Evolutionary conservation across 441 rosid species (phyloP), one percentile per base, ranked within the genome.

Genomic region (Euphorbia celastroides): DNA sequence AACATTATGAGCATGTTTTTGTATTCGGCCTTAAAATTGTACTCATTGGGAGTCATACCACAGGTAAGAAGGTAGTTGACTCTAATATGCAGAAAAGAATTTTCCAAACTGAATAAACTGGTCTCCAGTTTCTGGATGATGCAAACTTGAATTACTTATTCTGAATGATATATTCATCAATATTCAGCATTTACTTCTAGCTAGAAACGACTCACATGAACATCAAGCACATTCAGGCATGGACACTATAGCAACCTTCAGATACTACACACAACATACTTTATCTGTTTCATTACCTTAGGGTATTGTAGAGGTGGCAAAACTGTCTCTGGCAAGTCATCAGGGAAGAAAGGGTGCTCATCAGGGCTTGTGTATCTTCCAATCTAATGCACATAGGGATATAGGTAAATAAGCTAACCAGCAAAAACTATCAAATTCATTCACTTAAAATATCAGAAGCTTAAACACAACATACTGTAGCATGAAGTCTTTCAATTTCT

Each of bases 331-430:
- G 96, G 96, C 59, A 92, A 62, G 70, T 81, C 81, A 54, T 83
- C 78, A 2, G 88, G 90, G 85, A 86, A 90, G 86, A 90, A 90
- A 2, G 98, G 93, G 76, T 86, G 92, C 72, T 92, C 96, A 77
- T 92, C 98, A 36, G 98, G 98, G 79, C 98, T 90, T 75, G 85
- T 79, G 77, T 86, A 92, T 66, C 96, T 83, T 62, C 98, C 98
- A 57, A 85, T 85, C 99, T 91, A 79, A 75, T 52, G 20, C 20
- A 44, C 30, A 67, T 67, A 62, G 30, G 51, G 74, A 70, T 44
- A 30, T 36, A 51, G 74, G n/a, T 71, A 67, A n/a, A n/a, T n/a
- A n/a, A n/a, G n/a, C n/a, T n/a, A n/a, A 62, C 19, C 26, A 38
- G 51, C 25, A 57, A n/a, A n/a, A n/a, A n/a, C 30, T 27, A 36